A percentile compares a stretch with the other conserved stretches of the same genome.
Conservation (phyloP, 2,329 filamentous ascomycete genomes). For the Colletotrichum filicis region DNA sequence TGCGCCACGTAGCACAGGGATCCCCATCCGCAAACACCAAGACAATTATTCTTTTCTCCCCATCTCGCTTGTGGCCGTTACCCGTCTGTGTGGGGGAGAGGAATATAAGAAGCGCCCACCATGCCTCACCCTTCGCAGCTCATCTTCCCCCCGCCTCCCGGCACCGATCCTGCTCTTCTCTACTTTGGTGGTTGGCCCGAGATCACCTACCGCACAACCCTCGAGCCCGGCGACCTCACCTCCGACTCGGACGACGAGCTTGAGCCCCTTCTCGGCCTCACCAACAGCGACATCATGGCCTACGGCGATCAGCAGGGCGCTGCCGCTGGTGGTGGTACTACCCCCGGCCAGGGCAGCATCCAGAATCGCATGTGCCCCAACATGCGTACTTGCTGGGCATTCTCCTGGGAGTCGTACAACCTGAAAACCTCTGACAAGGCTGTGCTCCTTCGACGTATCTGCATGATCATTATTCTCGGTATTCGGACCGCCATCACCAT, state of each 20-base stretch:
- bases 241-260: neutral
- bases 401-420: conserved; percentile 27
- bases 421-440: conserved; percentile 22
- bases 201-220: neutral
- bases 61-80: neutral
- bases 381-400: conserved; percentile 29
- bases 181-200: neutral
- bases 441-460: conserved; percentile 22
- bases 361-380: conserved; percentile 20
- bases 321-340: neutral
- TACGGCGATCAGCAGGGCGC: neutral
- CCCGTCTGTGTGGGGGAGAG: neutral
- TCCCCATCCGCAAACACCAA: neutral
- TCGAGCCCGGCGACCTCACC: neutral
- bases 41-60: neutral
- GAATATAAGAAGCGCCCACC: neutral
- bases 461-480: conserved; percentile 28
- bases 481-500: conserved; percentile 21
- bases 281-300: neutral
- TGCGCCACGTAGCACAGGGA: neutral
- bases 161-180: conserved; percentile 2
- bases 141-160: neutral
- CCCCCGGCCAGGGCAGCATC: neutral
- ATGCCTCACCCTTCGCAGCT: conserved; percentile 5
- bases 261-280: neutral